Percentiles rank a stretch among this genome's conserved stretches.
Conservation (phyloP, 2,329 filamentous ascomycete genomes). For the Cladosporium sp. region DNA sequence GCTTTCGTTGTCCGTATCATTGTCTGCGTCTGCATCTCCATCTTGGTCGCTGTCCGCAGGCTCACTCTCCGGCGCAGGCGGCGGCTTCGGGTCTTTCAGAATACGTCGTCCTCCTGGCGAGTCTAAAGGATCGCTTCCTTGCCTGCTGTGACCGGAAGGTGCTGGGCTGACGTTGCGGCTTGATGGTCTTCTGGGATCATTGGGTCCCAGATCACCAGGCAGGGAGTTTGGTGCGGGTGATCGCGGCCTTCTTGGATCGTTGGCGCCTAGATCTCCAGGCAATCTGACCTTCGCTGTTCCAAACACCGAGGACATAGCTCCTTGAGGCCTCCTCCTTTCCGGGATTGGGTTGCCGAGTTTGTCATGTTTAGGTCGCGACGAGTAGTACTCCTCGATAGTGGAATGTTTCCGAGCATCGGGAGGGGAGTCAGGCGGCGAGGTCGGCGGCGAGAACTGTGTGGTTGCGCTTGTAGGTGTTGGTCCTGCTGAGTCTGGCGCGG, state of each 20-base stretch:
- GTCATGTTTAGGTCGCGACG: constrained; percentile 33
- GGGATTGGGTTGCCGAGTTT: constrained; percentile 36
- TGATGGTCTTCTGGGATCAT: constrained; percentile 25
- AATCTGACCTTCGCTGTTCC: constrained; percentile 34
- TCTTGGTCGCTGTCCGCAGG: constrained; percentile 27
- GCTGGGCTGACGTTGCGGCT: constrained; percentile 34
- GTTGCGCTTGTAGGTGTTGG: constrained; percentile 15
- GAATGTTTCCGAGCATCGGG: constrained; percentile 24
- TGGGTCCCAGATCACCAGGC: constrained; percentile 38
- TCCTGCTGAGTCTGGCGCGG: not conserved
- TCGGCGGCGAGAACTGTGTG: constrained; percentile 31
- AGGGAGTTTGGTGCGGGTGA: constrained; percentile 34
- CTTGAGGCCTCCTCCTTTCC: constrained; percentile 27
- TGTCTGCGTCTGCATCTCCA: constrained; percentile 29
- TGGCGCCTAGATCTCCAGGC: constrained; percentile 41
- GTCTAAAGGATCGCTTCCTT: constrained; percentile 28
- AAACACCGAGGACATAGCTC: constrained; percentile 37
- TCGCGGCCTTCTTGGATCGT: constrained; percentile 38
- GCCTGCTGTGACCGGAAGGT: constrained; percentile 27
- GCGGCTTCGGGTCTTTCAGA: constrained; percentile 31
- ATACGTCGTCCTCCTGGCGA: constrained; percentile 30
- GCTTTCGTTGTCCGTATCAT: constrained; percentile 33
- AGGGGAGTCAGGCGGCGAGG: constrained; percentile 30
- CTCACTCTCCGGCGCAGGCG: not conserved
- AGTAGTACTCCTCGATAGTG: constrained; percentile 33